phyloP scores from a whole-genome alignment of 75 land plant genomes.

The Isoetes taiwanensis region DNA sequence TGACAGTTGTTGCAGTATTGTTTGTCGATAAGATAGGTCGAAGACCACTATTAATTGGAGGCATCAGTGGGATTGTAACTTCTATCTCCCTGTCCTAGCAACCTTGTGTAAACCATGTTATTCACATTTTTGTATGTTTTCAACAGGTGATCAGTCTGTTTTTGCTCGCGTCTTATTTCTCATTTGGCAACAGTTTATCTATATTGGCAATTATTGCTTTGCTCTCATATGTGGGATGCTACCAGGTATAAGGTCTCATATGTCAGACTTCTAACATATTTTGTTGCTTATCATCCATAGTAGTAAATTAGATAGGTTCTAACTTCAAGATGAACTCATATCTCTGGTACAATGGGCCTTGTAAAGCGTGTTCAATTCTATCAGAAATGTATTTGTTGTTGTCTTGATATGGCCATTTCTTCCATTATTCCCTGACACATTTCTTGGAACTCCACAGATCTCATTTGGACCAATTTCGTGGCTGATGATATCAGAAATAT shows the following conservation, averaged over 20 bases:
- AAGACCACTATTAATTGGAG: constrained; percentile 77
- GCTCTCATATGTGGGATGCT: constrained; percentile 61
- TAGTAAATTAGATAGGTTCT: too few species aligned
- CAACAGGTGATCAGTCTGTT: constrained; percentile 48
- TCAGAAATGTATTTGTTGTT: too few species aligned
- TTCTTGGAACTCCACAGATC: constrained; percentile 26
- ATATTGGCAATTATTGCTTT: constrained; percentile 57
- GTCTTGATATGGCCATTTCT: too few species aligned
- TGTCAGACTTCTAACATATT: too few species aligned
- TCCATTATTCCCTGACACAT: too few species aligned
- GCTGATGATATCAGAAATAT: constrained; percentile 97
- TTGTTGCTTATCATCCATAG: too few species aligned
- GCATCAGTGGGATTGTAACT: constrained; percentile 75
- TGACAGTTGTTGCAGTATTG: constrained; percentile 85
- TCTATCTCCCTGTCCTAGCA: too few species aligned
- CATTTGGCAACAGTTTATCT: constrained; percentile 26
- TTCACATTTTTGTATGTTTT: too few species aligned
- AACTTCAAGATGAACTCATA: too few species aligned
- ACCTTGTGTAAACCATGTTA: too few species aligned
- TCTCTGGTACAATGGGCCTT: too few species aligned
- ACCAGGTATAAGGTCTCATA: constrained; percentile 82
- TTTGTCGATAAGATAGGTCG: constrained; percentile 89
- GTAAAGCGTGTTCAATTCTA: too few species aligned
- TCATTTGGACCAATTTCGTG: constrained; percentile 98
- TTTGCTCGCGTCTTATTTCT: constrained; percentile 54